Evolutionary conservation across 2,329 filamentous ascomycete genomes (phyloP), one percentile per base, ranked within the genome.

Genomic region (Arthroderma sp.): DNA sequence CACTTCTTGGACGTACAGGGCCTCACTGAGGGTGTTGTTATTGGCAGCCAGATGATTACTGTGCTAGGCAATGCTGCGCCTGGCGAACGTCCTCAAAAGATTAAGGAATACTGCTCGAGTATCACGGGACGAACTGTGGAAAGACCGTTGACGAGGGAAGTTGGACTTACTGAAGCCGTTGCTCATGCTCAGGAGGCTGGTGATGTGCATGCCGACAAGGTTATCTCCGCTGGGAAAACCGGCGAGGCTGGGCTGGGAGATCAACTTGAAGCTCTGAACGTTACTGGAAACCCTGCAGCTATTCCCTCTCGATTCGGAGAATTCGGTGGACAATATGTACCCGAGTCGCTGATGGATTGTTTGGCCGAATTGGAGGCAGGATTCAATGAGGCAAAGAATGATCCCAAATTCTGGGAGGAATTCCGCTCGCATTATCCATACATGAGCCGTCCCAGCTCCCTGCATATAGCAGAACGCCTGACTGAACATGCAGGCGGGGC

Each of bases 331-430:
- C 89, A 96, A 64, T 98, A 95, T 59, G 91, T 98, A 2, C 91
- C 91, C 1, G 91, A 98, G 65, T 91, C 87, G 15, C 75, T 98
- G 49, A 96, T 98, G 89, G 89, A 96, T 68, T 96, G 89, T 61
- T 70, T 98, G 47, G 81, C 81, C 0, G 78, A 98, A 66, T 76
- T 98, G 4, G 89, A 98, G 66, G 78, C 79, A 29, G 91, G 89
- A 31, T 98, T 98, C 72, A 81, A 91, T 56, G 70, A 82, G 55
- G 87, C 91, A 49, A 81, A 81, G 57, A 79, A 93, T 51, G 89
- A 96, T 59, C 82, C 86, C 4, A 74, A 77, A 44, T 98, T 98
- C 73, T 98, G 91, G 91, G 84, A 94, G 59, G 91, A 98, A 66
- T 98, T 86, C 69, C 77, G 85, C 52, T 86, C 85, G 4, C 91